These are phyloP conservation scores for Neocatenulostroma microsporum DNA, from an alignment of 2,329 filamentous ascomycete genomes.

Conservation along the genomic window DNA sequence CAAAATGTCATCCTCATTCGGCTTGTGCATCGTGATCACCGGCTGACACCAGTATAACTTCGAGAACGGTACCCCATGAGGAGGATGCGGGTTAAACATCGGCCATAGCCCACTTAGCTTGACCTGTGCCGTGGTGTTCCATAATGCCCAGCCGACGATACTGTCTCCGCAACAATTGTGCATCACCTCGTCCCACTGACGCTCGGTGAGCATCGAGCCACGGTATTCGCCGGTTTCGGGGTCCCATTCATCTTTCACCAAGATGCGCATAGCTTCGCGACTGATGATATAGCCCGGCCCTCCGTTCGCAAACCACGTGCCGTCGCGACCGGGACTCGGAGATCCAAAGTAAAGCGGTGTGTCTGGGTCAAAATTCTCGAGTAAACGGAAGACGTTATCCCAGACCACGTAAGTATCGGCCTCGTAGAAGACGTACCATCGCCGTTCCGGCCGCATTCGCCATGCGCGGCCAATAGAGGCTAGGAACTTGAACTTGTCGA, in stretches of 20 bases:
- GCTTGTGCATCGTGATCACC: slow-evolving; percentile 44
- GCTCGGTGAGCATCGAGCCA: slow-evolving; percentile 27
- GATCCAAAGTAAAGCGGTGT: slow-evolving; percentile 41
- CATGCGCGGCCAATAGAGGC: slow-evolving; percentile 45
- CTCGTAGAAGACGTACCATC: slow-evolving; percentile 49
- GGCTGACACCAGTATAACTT: slow-evolving; percentile 48
- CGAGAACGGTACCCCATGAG: slow-evolving; percentile 44
- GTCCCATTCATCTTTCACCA: slow-evolving; percentile 25
- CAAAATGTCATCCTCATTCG: too few relatives aligned
- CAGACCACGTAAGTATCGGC: slow-evolving; percentile 44
- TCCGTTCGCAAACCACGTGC: slow-evolving; percentile 42
- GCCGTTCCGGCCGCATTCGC: slow-evolving; percentile 37
- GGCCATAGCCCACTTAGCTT: slow-evolving; percentile 45
- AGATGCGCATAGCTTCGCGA: slow-evolving; percentile 38
- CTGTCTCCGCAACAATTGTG: slow-evolving; percentile 47
- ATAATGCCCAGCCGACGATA: slow-evolving; percentile 41
- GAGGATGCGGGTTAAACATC: slow-evolving; percentile 42
- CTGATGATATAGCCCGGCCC: slow-evolving; percentile 44
- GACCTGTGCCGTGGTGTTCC: slow-evolving; percentile 29
- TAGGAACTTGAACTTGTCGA: slow-evolving; percentile 50
- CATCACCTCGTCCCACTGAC: slow-evolving; percentile 35
- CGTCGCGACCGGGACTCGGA: slow-evolving; percentile 34
- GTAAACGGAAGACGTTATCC: slow-evolving; percentile 38
- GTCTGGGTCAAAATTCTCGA: slow-evolving; percentile 39
- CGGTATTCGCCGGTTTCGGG: slow-evolving; percentile 30